A percentile compares a stretch with the other conserved stretches of the same genome.
Conservation (phyloP, 2,329 filamentous ascomycete genomes). For the Verticillium zaregamsianum region DNA sequence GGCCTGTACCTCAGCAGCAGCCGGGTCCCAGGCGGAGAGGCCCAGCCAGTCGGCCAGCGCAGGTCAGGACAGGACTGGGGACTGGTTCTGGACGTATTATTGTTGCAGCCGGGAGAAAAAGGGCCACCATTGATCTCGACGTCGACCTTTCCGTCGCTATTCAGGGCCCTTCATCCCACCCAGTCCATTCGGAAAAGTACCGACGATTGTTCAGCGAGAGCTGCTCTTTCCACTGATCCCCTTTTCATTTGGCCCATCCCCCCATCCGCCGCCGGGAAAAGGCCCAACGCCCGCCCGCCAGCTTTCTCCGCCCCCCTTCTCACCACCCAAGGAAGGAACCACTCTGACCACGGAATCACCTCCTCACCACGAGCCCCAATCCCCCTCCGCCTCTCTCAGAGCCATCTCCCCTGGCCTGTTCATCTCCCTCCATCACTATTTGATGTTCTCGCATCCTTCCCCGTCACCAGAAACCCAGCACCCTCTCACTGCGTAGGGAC, state of each 20-base stretch:
- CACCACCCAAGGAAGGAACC: not conserved
- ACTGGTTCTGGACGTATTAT: not conserved
- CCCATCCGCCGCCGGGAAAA: not conserved
- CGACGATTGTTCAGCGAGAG: not conserved
- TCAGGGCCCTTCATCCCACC: not conserved
- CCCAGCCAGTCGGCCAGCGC: not conserved
- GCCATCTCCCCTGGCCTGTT: not conserved
- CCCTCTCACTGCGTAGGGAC: not conserved
- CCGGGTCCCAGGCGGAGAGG: not conserved
- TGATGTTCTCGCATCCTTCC: not conserved
- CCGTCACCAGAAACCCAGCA: not conserved
- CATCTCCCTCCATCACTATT: not conserved
- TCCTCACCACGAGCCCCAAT: not conserved
- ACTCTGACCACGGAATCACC: not conserved
- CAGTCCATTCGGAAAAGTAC: not conserved
- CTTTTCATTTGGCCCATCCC: not conserved
- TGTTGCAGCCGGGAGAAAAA: slow-evolving; percentile 1
- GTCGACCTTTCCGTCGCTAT: not conserved
- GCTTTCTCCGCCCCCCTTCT: not conserved
- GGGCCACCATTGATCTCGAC: not conserved
- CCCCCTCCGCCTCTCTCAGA: not conserved
- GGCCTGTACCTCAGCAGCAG: not conserved
- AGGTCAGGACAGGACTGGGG: not conserved
- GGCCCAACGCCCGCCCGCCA: not conserved
- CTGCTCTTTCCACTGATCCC: not conserved